A percentile compares a stretch with the other conserved stretches of the same genome.
phyloP scores from a whole-genome alignment of 139 green algal genomes.

The Picochlorum sp. region DNA sequence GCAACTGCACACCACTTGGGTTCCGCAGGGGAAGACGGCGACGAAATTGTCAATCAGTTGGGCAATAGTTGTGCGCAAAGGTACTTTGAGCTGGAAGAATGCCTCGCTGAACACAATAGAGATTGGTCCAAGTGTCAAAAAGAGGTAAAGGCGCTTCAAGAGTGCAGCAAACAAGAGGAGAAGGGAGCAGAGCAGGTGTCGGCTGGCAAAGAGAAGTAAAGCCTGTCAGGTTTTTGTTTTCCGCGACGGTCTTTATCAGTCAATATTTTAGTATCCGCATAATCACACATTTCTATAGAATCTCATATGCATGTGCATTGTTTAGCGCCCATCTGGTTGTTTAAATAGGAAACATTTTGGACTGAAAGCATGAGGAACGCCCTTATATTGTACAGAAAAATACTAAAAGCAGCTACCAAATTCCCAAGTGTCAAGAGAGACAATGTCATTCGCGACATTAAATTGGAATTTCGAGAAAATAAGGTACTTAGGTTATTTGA shows the following conservation, averaged over 20 bases:
- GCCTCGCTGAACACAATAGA: slow-evolving; percentile 34
- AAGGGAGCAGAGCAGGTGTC: neutral
- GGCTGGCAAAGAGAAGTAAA: neutral
- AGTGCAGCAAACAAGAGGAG: slow-evolving; percentile 4
- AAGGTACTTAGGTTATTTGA: slow-evolving; percentile 52
- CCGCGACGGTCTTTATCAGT: no score
- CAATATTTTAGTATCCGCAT: no score
- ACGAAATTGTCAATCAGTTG: slow-evolving; percentile 8
- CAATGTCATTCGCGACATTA: slow-evolving; percentile 53
- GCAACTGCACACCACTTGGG: neutral
- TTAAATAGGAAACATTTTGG: neutral
- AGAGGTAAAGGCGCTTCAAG: slow-evolving; percentile 25
- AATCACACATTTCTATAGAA: no score
- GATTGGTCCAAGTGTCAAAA: slow-evolving; percentile 42
- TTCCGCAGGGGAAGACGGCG: slow-evolving; percentile 4
- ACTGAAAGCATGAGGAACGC: slow-evolving; percentile 4
- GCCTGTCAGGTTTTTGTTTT: no score
- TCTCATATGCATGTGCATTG: no score
- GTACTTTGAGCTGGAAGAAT: slow-evolving; percentile 22
- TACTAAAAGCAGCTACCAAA: slow-evolving; percentile 55
- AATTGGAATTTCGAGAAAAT: slow-evolving; percentile 54
- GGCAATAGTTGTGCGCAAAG: slow-evolving; percentile 6
- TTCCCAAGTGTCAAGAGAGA: slow-evolving; percentile 62
- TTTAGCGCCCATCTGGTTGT: no score
- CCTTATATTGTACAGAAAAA: slow-evolving; percentile 53